These are phyloP conservation scores for Vitis rotundifolia DNA, from an alignment of 164 flowering plant genomes.

Conservation along the genomic window DNA sequence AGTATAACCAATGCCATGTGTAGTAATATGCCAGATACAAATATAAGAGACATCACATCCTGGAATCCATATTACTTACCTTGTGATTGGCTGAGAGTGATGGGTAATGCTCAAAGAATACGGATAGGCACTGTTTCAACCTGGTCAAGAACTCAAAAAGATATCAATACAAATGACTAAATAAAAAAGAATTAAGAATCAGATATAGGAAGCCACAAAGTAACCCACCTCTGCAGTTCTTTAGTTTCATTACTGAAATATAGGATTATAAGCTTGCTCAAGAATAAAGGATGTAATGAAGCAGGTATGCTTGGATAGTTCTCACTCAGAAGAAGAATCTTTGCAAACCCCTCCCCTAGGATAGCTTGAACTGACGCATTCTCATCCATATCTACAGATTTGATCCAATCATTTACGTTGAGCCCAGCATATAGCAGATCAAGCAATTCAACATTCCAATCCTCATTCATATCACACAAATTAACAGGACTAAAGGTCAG, in stretches of 20 bases:
- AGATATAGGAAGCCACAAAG: background rate
- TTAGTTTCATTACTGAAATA: conserved; percentile 66
- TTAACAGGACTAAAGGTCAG: conserved; percentile 25
- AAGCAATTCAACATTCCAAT: conserved; percentile 40
- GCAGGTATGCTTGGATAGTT: conserved; percentile 66
- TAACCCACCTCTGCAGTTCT: conserved; percentile 56
- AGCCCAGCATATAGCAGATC: conserved; percentile 73
- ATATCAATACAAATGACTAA: background rate
- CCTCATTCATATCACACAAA: conserved; percentile 34
- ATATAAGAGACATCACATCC: no score
- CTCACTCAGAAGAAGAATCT: conserved; percentile 79
- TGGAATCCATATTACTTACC: conserved; percentile 41
- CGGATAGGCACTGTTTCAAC: conserved; percentile 87
- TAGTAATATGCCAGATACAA: no score
- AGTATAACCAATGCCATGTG: no score
- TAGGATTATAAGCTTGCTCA: conserved; percentile 62
- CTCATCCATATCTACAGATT: conserved; percentile 43
- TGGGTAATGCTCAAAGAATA: conserved; percentile 95
- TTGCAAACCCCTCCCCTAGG: conserved; percentile 89
- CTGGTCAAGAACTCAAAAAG: conserved; percentile 32
- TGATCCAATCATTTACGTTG: conserved; percentile 35
- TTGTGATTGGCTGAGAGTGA: conserved; percentile 80
- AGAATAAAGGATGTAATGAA: conserved; percentile 49
- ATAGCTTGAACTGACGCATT: conserved; percentile 66
- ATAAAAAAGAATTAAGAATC: background rate